Evolutionary conservation across 1,284 basidiomycete genomes (phyloP), one percentile per base, ranked within the genome.

Genomic region (Leccinum pallidistipes): DNA sequence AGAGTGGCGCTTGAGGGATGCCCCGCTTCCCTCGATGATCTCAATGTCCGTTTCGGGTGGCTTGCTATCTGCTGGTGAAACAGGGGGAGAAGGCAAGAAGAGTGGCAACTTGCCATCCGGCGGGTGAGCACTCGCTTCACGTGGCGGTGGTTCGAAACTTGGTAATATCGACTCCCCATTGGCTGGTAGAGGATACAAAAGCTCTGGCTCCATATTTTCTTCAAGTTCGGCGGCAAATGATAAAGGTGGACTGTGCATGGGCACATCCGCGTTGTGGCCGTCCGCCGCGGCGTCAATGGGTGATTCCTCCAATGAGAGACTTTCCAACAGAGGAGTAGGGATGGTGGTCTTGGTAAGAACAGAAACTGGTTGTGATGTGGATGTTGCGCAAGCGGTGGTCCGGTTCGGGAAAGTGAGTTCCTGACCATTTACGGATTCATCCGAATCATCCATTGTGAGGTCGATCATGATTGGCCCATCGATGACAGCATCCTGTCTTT

Each of bases 21-120:
- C 36, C 24, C 40, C 38, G 9, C 12, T 53, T 57, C 59, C 54
- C 2, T 51, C 40, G 18, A 57, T 56, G 34, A 64, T 61, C 50
- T 71, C 65, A 40, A 57, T 51, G 43, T 73, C 71, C 54, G 64
- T 65, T 60, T 64, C 70, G 10, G 66, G 71, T 29, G 69, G 68
- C 29, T 64, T 62, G 31, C 64, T 64, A 7, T 56, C 56, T 27
- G 38, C 53, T 24, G 71, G 70, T 18, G 75, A 73, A 57, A 57
- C 32, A 1, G 71, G 63, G 11, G 74, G 71, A 53, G 71, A 73
- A 34, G 71, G 71, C 45, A 73, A 60, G 49, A 73, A 73, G 36
- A 73, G 71, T 24, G 71, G 71, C 16, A 76, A 32, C n/a, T 58
- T 68, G 14, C 58, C 62, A 55, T 61, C 59, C 32, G 38, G n/a